Percentiles rank a stretch among this genome's conserved stretches.
Evolutionary conservation across 1,284 basidiomycete species (phyloP).

Genomic region (Coriolopsis trogii): DNA sequence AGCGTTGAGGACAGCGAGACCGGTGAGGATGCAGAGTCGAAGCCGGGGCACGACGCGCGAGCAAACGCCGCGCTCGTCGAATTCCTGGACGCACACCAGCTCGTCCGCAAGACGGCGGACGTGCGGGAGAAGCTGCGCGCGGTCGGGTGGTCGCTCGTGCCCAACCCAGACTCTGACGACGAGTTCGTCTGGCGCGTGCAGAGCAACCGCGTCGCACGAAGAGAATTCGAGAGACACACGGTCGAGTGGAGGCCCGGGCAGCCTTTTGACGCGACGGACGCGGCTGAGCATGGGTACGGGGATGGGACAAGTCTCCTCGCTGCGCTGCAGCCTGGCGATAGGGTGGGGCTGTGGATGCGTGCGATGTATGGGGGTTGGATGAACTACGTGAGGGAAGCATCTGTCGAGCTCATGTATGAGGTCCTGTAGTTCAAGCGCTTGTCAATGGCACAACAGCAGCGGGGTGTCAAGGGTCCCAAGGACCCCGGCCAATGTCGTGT

Average conservation of each 20-base stretch:
- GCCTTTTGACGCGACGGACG: not conserved
- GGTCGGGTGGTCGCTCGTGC: not conserved
- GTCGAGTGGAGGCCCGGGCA: slow-evolving; percentile 6
- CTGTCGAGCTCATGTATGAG: slow-evolving; percentile 10
- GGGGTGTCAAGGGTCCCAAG: no score
- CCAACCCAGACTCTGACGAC: not conserved
- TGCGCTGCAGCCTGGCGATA: slow-evolving; percentile 9
- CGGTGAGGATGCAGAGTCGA: no score
- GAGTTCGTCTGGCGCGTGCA: slow-evolving; percentile 11
- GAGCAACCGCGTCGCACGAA: slow-evolving; percentile 5
- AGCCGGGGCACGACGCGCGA: not conserved
- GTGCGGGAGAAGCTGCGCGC: not conserved
- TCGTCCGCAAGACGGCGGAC: not conserved
- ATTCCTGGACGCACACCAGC: not conserved
- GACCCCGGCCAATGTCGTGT: no score
- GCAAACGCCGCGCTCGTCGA: not conserved
- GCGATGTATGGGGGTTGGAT: slow-evolving; percentile 13
- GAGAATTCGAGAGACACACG: not conserved
- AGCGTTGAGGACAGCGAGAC: no score
- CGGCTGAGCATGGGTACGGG: not conserved
- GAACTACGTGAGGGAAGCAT: slow-evolving; percentile 3
- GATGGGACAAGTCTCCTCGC: slow-evolving; percentile 11
- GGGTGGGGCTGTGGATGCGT: slow-evolving; percentile 12
- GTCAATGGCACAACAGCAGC: no score
- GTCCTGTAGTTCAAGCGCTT: slow-evolving; percentile 4